These are phyloP conservation scores for Musa schizocarpa DNA, from an alignment of 176 grass and related monocot species.

Conservation along the genomic window DNA sequence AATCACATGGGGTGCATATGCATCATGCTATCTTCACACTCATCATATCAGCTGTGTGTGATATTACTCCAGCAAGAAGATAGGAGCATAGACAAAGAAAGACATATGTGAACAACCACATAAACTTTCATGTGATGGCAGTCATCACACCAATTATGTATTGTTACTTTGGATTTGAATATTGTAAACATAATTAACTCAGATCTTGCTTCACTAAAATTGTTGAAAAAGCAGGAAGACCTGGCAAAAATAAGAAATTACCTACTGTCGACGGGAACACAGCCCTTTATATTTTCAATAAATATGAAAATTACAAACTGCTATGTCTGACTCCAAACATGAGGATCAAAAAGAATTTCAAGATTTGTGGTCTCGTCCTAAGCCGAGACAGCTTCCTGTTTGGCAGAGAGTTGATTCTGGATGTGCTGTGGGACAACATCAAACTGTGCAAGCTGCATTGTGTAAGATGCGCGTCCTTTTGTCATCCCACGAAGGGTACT, in stretches of 20 bases:
- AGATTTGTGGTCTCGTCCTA: conserved; percentile 35
- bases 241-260: not conserved
- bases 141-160: not conserved
- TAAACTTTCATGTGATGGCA: not conserved
- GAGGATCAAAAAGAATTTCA: conserved; percentile 27
- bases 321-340: not conserved
- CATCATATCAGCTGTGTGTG: no score
- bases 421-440: conserved; percentile 82
- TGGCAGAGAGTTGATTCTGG: conserved; percentile 65
- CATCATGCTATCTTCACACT: not conserved
- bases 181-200: not conserved
- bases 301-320: conserved; percentile 11
- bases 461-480: conserved; percentile 89
- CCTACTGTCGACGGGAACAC: not conserved
- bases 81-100: no score
- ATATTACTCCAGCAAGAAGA: no score
- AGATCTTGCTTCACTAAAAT: not conserved
- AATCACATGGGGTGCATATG: not conserved
- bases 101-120: not conserved
- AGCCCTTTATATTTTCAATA: not conserved
- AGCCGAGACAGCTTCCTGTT: conserved; percentile 56
- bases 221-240: not conserved
- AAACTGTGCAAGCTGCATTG: conserved; percentile 86
- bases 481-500: conserved; percentile 82
- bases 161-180: not conserved